phyloP scores from a whole-genome alignment of 768 basidiomycete genomes.

The Suillus decipiens region DNA sequence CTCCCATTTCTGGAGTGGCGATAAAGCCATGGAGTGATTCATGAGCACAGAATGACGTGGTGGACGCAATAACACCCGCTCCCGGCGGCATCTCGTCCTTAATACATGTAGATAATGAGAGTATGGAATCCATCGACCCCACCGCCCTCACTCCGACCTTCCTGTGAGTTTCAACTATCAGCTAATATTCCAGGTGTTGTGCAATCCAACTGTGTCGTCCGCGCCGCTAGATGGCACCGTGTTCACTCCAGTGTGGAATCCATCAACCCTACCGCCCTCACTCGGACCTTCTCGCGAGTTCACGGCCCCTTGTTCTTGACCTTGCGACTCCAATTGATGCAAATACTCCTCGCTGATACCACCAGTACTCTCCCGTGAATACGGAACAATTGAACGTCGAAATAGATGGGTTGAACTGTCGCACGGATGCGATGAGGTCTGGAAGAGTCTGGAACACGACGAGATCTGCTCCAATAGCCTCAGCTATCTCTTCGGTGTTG shows the following conservation, averaged over 20 bases:
- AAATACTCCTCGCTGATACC: slow-evolving; percentile 87
- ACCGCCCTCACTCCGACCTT: slow-evolving; percentile 34
- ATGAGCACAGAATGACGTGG: too few relatives aligned
- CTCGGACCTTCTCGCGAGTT: slow-evolving; percentile 25
- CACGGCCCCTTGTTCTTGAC: slow-evolving; percentile 54
- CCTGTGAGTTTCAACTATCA: slow-evolving; percentile 24
- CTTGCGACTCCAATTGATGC: slow-evolving; percentile 66
- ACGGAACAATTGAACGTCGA: slow-evolving; percentile 92
- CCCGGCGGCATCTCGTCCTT: too few relatives aligned
- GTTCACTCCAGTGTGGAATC: slow-evolving; percentile 21
- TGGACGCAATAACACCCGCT: too few relatives aligned
- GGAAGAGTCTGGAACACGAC: slow-evolving; percentile 93
- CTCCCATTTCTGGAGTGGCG: too few relatives aligned
- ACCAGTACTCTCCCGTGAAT: slow-evolving; percentile 96
- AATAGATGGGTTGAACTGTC: slow-evolving; percentile 80
- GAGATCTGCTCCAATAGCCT: slow-evolving; percentile 89
- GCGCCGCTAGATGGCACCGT: slow-evolving; percentile 43
- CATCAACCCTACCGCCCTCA: slow-evolving; percentile 31
- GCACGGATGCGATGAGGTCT: slow-evolving; percentile 85
- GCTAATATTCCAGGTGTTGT: slow-evolving; percentile 63
- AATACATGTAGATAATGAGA: too few relatives aligned
- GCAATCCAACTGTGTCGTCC: slow-evolving; percentile 78
- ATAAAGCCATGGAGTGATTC: too few relatives aligned
- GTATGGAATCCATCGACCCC: slow-evolving; percentile 19
- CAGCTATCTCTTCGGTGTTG: slow-evolving; percentile 68